phyloP scores from a whole-genome alignment of 805 yeast species.

The Metschnikowia gelsemii region DNA sequence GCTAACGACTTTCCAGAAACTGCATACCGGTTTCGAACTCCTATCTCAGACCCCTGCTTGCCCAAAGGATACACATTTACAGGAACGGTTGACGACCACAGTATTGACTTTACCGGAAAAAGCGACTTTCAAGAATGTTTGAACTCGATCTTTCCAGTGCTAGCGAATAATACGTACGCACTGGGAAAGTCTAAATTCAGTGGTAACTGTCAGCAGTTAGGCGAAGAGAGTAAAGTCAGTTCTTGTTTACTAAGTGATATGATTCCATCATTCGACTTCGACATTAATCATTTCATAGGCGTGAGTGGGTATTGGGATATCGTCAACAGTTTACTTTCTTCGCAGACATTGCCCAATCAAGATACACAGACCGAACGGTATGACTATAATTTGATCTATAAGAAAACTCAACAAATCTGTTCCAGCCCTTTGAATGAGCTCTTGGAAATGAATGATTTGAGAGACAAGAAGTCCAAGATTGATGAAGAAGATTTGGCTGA shows the following conservation, averaged over 20 bases:
- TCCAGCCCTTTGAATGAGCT: conserved; percentile 40
- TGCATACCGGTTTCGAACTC: conserved; percentile 23
- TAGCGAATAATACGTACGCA: conserved; percentile 34
- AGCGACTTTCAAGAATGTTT: conserved; percentile 53
- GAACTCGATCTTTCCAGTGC: conserved; percentile 45
- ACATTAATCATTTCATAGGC: conserved; percentile 56
- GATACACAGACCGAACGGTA: conserved; percentile 34
- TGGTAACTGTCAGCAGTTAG: conserved; percentile 33
- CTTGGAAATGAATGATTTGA: conserved; percentile 32
- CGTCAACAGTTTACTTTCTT: conserved; percentile 45
- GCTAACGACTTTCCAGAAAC: conserved; percentile 19
- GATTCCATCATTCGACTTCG: conserved; percentile 58
- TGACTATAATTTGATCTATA: conserved; percentile 44
- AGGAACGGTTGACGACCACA: conserved; percentile 25
- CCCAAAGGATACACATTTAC: conserved; percentile 45
- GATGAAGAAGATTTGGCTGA: conserved; percentile 48
- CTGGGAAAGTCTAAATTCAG: conserved; percentile 19
- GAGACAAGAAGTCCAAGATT: conserved; percentile 29
- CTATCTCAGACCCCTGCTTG: conserved; percentile 55
- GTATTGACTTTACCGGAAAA: conserved; percentile 47
- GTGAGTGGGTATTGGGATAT: conserved; percentile 71
- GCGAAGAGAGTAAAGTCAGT: conserved; percentile 32
- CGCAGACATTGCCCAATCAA: conserved; percentile 14
- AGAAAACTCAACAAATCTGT: conserved; percentile 49
- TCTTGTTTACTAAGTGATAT: conserved; percentile 53